These are phyloP conservation scores for Brassica nigra DNA, from an alignment of 345 rosid genomes.

Conservation along the genomic window DNA sequence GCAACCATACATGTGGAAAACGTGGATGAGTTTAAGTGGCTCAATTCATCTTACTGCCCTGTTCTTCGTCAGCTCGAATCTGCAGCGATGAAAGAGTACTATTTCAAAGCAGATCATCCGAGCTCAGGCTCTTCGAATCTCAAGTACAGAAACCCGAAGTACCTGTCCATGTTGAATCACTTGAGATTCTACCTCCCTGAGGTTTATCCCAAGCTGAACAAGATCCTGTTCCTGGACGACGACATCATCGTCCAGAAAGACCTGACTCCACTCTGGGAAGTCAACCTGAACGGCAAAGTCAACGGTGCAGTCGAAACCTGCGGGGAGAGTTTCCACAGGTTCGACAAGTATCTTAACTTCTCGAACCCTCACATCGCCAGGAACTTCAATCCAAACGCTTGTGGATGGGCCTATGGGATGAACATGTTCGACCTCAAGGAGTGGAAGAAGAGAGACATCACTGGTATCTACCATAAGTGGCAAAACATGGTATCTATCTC, in stretches of 20 bases:
- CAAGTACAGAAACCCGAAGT: slow-evolving; percentile 96
- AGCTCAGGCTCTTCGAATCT: slow-evolving; percentile 86
- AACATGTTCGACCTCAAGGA: slow-evolving; percentile 87
- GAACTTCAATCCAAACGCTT: slow-evolving; percentile 91
- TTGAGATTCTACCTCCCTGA: slow-evolving; percentile 94
- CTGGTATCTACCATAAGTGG: slow-evolving; percentile 99
- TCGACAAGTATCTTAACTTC: slow-evolving; percentile 95
- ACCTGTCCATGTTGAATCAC: slow-evolving; percentile 96
- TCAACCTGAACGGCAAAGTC: slow-evolving; percentile 84
- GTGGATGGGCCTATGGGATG: slow-evolving; percentile 99
- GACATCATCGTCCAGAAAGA: slow-evolving; percentile 99
- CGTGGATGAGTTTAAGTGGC: slow-evolving; percentile 98
- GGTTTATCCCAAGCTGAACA: slow-evolving; percentile 89
- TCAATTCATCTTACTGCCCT: slow-evolving; percentile 95
- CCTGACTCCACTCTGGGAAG: slow-evolving; percentile 82
- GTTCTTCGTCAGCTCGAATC: slow-evolving; percentile 95
- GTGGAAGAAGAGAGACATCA: slow-evolving; percentile 95
- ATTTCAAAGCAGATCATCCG: slow-evolving; percentile 96
- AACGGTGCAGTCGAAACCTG: slow-evolving; percentile 99
- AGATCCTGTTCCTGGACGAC: slow-evolving; percentile 91
- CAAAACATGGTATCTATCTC: slow-evolving; percentile 77
- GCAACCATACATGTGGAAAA: slow-evolving; percentile 97
- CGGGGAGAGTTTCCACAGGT: slow-evolving; percentile 97
- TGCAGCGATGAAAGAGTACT: slow-evolving; percentile 92
- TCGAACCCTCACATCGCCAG: slow-evolving; percentile 88